These are phyloP conservation scores for Hylodesmum podocarpum DNA, from an alignment of 306 rosid genomes.

Conservation along the genomic window DNA sequence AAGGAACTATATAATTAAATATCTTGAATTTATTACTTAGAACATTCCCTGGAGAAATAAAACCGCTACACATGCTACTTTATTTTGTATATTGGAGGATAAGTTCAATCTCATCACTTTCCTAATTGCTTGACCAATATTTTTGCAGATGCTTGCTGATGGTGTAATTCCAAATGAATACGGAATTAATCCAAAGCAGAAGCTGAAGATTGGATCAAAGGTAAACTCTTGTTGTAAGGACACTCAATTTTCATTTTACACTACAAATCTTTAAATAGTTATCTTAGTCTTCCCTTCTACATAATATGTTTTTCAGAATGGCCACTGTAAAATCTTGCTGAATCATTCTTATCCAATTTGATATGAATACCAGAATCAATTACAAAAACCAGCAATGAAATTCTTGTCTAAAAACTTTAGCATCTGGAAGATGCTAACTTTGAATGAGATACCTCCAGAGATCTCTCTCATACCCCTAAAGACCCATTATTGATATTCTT, in stretches of 20 bases:
- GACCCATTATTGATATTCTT: background rate
- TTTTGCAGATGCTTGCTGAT: conserved; percentile 84
- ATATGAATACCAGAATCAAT: background rate
- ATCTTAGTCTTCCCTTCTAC: background rate
- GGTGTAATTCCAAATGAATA: conserved; percentile 99
- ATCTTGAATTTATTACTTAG: background rate
- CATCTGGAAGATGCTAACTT: background rate
- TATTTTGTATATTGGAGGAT: conserved; percentile 39
- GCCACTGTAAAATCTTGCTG: background rate
- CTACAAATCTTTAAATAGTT: background rate
- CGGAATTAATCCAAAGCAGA: conserved; percentile 92
- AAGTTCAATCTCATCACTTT: background rate
- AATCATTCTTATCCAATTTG: background rate
- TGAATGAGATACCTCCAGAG: background rate
- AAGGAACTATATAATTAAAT: background rate
- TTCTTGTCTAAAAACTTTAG: background rate
- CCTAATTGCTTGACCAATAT: conserved; percentile 28
- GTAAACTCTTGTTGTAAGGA: conserved; percentile 39
- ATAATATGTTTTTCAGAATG: background rate
- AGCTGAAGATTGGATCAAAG: conserved; percentile 94
- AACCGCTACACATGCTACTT: background rate
- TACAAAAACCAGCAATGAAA: background rate
- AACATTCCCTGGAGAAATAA: background rate
- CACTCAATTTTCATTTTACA: conserved; percentile 16
- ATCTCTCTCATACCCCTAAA: background rate